Conservation (phyloP, 352 stramenopile genomes). For the Stephanocyclus meneghinianus region DNA sequence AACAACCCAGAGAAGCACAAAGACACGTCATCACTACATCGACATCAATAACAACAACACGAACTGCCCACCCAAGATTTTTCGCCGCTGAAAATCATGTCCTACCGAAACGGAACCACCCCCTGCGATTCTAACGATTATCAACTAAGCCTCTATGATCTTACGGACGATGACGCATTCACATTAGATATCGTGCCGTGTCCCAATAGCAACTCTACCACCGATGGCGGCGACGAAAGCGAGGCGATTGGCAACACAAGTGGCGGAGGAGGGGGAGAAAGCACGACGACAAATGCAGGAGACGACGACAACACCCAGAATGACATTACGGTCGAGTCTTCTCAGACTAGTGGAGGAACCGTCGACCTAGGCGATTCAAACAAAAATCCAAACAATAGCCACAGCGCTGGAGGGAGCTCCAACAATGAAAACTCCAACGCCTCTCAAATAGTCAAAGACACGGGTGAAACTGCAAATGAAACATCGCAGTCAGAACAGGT, state of each 20-base stretch:
- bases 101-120: not conserved
- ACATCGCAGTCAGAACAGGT: not conserved
- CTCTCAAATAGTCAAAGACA: not conserved
- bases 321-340: not conserved
- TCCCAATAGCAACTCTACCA: not conserved
- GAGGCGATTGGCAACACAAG: not conserved
- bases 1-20: too few relatives aligned
- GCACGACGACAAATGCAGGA: not conserved
- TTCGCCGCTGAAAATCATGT: not conserved
- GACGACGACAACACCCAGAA: not conserved
- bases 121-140: constrained; percentile 17
- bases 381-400: not conserved
- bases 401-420: not conserved
- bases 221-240: not conserved
- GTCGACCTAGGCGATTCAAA: not conserved
- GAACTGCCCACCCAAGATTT: not conserved
- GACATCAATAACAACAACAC: too few relatives aligned
- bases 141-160: not conserved
- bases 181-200: constrained; percentile 4
- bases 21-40: too few relatives aligned
- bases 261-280: not conserved
- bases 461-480: not conserved
- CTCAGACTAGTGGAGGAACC: not conserved
- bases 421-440: not conserved
- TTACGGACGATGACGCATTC: constrained; percentile 1